Evolutionary conservation across 192 early-diverging fungal genomes (phyloP), one percentile per base, ranked within the genome.

Genomic region (Dissophora globulifera): DNA sequence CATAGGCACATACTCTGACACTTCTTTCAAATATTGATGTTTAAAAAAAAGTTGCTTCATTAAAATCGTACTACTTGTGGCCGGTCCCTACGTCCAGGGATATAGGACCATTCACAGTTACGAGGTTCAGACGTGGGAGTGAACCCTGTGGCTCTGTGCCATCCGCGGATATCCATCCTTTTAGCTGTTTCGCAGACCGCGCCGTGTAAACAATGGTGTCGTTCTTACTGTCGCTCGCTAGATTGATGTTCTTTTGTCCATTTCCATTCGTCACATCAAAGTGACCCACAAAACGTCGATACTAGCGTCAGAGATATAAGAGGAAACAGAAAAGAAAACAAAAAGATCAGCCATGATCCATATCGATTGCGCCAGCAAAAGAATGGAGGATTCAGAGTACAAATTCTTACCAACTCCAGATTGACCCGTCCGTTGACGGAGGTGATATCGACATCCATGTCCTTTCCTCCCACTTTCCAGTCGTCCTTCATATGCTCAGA

Each of bases 381-480:
- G 16, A 22, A 4, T 13, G 11, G 8, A 41, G 17, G 7, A 17
- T 4, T n/a, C 27, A 33, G 7, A 3, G 11, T 23, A n/a, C 16
- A 48, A 11, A 26, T 22, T 17, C 52, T 49, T 59, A 68, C 50
- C 57, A 71, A 40, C 6, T 40, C 42, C 11, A 71, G 30, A 3
- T 10, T 13, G 32, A 71, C 25, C 4, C 31, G 53, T 20, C 69
- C 69, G 33, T 71, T 71, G 10, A 71, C 43, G 3, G 53, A 43
- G 3, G 11, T 35, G 16, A 31, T 25, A 7, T 53, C 1, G 0
- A 71, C 46, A 12, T 40, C 23, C 25, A 71, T 30, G n/a, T n/a
- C n/a, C n/a, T 0, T 71, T 63, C 7, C 40, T 33, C 26, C 35
- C 17, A 35, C 35, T 29, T n/a, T n/a, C 60, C 67, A 69, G 0